A percentile compares a stretch with the other conserved stretches of the same genome.
These are phyloP conservation scores for Colletotrichum filicis DNA, from an alignment of 2,329 filamentous ascomycete genomes.

Conservation along the genomic window DNA sequence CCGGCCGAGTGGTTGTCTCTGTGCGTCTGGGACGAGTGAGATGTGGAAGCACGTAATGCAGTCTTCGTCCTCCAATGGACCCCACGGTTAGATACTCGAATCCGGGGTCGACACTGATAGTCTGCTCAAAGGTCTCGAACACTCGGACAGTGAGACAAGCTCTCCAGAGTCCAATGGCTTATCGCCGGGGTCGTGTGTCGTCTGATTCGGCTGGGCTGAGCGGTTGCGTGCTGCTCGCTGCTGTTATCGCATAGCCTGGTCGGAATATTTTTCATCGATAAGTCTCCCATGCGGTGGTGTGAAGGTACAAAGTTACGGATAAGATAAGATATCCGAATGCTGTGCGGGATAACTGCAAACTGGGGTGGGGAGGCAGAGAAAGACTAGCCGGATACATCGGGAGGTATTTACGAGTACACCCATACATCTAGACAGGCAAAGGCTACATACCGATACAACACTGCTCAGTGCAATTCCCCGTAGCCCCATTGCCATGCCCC, in stretches of 20 bases:
- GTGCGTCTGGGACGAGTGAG: not conserved
- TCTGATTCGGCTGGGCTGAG: slow-evolving; percentile 25
- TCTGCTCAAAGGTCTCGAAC: not conserved
- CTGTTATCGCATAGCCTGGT: slow-evolving; percentile 21
- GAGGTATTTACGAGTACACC: slow-evolving; percentile 9
- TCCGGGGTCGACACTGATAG: not conserved
- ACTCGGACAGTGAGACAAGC: not conserved
- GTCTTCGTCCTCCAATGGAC: not conserved
- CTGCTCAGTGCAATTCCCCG: not conserved
- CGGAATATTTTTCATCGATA: slow-evolving; percentile 24
- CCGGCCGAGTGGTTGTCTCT: slow-evolving; percentile 7
- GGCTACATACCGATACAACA: not conserved
- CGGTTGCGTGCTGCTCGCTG: slow-evolving; percentile 3
- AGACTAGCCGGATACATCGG: slow-evolving; percentile 1
- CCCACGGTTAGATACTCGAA: not conserved
- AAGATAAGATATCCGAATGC: not conserved
- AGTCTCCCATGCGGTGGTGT: slow-evolving; percentile 10
- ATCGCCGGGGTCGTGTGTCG: slow-evolving; percentile 6
- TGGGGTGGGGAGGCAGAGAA: not conserved
- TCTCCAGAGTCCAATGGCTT: not conserved
- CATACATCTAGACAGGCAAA: not conserved
- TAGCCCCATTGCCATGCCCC: not conserved
- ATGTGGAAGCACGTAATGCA: not conserved
- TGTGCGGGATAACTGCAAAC: slow-evolving; percentile 7
- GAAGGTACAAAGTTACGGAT: not conserved